Percentiles rank a stretch among this genome's conserved stretches.
phyloP scores from a whole-genome alignment of 768 basidiomycete species.

The Tulasnella sp. region DNA sequence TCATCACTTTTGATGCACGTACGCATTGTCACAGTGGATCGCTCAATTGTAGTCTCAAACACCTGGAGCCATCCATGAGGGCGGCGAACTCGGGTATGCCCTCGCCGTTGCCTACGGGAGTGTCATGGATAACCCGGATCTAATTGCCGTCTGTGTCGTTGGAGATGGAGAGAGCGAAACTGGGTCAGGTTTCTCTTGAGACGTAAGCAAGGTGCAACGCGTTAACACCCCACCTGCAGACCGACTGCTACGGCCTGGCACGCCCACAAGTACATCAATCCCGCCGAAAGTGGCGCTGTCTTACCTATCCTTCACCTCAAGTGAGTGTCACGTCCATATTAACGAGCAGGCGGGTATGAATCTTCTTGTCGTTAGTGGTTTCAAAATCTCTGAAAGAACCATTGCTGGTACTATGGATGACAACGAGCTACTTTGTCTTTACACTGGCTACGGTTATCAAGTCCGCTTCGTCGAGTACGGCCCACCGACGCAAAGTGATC shows the following conservation, averaged over 20 bases:
- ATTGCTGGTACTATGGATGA: slow-evolving; percentile 87
- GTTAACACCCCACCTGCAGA: background rate
- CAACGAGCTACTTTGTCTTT: slow-evolving; percentile 61
- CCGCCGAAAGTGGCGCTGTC: slow-evolving; percentile 78
- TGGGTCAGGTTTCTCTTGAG: slow-evolving; percentile 27
- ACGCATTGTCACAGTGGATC: background rate
- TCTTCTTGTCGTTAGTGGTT: slow-evolving; percentile 10
- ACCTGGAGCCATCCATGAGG: slow-evolving; percentile 85
- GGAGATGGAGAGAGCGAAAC: slow-evolving; percentile 83
- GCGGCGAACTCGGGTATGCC: slow-evolving; percentile 78
- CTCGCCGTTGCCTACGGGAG: slow-evolving; percentile 76
- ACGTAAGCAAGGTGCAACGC: background rate
- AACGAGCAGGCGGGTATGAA: too few relatives aligned
- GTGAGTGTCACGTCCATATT: background rate
- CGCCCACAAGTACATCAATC: slow-evolving; percentile 81
- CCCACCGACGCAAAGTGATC: slow-evolving; percentile 30
- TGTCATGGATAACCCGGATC: slow-evolving; percentile 82
- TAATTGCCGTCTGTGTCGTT: slow-evolving; percentile 68
- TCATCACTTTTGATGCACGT: background rate
- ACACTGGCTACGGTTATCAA: slow-evolving; percentile 80
- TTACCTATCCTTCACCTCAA: slow-evolving; percentile 84
- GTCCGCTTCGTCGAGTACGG: slow-evolving; percentile 60
- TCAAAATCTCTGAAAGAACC: slow-evolving; percentile 68
- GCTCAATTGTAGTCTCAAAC: slow-evolving; percentile 51
- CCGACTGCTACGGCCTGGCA: slow-evolving; percentile 70